Evolutionary conservation across 2,329 filamentous ascomycete species (phyloP), one percentile per base, ranked within the genome.

Genomic region (Epichloe festucae): DNA sequence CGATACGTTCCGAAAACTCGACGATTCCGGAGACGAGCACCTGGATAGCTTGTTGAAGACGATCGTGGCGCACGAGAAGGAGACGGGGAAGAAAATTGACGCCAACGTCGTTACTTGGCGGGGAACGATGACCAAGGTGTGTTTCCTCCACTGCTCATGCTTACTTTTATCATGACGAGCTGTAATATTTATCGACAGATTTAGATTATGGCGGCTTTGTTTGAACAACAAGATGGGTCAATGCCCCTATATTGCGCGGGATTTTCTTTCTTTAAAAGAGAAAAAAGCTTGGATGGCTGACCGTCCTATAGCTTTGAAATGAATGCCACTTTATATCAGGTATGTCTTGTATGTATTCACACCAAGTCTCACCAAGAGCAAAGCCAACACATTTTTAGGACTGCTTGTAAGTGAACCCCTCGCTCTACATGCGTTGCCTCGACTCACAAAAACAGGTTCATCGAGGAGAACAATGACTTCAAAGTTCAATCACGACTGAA

Each of bases 81-180:
- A 81, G 57, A 79, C 76, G 0, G 77, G 79, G 2, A 75, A 79
- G 60, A 83, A 77, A 62, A 82, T 84, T 35, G 82, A 89, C 55
- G 84, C 85, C 2, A 82, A 95, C 59, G 66, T 97, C 45, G 76
- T 97, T 49, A 97, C 91, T 1, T 98, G 91, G 91, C 77, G 93
- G 61, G 93, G 93, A 39, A 96, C 97, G 89, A 90, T 98, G 84
- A 97, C 93, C 56, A 98, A 96, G 77, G 89, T 90, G 64, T 50
- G 67, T 49, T 21, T 39, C 12, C 31, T 31, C 41, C 23, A 41
- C 45, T 34, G 39, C 17, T 38, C 19, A 21, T n/a, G 3, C 21
- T 8, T 40, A 5, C 21, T 8, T 40, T 40, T 23, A 10, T 5
- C 15, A 17, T n/a, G 23, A n/a, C 7, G 15, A 17, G 21, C 5